phyloP scores from a whole-genome alignment of 257 asterid genomes.

The Salvia rosmarinus region DNA sequence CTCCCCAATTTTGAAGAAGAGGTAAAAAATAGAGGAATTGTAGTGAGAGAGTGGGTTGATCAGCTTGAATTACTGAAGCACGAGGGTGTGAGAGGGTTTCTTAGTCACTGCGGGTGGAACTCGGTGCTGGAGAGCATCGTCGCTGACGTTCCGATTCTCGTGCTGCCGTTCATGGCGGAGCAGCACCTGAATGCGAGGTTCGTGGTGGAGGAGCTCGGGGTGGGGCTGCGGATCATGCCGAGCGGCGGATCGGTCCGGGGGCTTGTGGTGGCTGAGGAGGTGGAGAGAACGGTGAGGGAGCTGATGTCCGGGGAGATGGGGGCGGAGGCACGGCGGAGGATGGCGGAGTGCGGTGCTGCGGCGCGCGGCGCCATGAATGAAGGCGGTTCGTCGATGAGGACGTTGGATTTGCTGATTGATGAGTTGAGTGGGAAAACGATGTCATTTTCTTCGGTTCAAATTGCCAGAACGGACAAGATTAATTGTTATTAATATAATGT shows the following conservation, averaged over 20 bases:
- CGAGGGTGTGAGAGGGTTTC: constrained; percentile 48
- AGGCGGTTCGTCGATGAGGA: constrained; percentile 56
- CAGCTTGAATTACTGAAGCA: constrained; percentile 55
- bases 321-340: constrained; percentile 49
- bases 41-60: constrained; percentile 67
- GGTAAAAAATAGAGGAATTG: constrained; percentile 45
- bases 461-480: too few species aligned
- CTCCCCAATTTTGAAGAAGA: constrained; percentile 37
- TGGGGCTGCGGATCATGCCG: constrained; percentile 58
- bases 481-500: too few species aligned
- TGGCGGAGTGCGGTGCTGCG: constrained; percentile 37
- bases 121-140: constrained; percentile 63
- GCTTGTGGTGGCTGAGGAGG: constrained; percentile 50
- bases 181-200: constrained; percentile 68
- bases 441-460: too few species aligned
- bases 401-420: constrained; percentile 45
- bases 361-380: constrained; percentile 49
- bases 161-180: constrained; percentile 76
- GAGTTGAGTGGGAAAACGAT: constrained; percentile 20
- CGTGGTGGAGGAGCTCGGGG: constrained; percentile 53
- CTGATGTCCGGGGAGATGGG: constrained; percentile 50
- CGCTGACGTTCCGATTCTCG: constrained; percentile 62
- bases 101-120: constrained; percentile 91
- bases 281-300: constrained; percentile 56
- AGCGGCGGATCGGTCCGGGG: constrained; percentile 54